phyloP scores from a whole-genome alignment of 495 filamentous ascomycete genomes.

The Lasiosphaeria ovina region DNA sequence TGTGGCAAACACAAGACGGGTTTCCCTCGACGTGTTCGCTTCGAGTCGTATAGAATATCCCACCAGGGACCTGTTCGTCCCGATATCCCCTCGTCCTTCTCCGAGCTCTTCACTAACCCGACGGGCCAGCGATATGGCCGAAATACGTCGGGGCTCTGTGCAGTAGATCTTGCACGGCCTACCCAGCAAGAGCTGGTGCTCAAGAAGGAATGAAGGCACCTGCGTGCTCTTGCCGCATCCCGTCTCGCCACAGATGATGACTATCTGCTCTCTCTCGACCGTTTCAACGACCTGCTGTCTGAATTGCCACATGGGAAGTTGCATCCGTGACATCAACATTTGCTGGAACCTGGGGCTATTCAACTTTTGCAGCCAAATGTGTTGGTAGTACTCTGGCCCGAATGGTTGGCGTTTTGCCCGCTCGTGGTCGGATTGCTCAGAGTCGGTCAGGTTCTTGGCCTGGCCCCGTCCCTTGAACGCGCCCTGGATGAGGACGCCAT shows the following conservation, averaged over 20 bases:
- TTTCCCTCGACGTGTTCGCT: slow-evolving; percentile 74
- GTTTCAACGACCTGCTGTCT: slow-evolving; percentile 69
- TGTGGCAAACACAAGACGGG: slow-evolving; percentile 80
- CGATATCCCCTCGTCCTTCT: slow-evolving; percentile 75
- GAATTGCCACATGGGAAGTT: slow-evolving; percentile 87
- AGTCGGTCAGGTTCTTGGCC: slow-evolving; percentile 46
- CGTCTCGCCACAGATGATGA: slow-evolving; percentile 93
- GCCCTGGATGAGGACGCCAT: slow-evolving; percentile 70
- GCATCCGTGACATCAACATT: slow-evolving; percentile 63
- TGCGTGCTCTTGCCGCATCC: slow-evolving; percentile 98
- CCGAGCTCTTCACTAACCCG: slow-evolving; percentile 94
- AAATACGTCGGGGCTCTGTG: slow-evolving; percentile 94
- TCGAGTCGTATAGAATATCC: slow-evolving; percentile 94
- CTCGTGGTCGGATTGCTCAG: slow-evolving; percentile 42
- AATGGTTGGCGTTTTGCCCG: slow-evolving; percentile 32
- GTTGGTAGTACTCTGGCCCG: slow-evolving; percentile 49
- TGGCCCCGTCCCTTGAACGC: slow-evolving; percentile 65
- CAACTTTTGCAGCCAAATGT: slow-evolving; percentile 69
- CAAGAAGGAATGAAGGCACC: slow-evolving; percentile 86
- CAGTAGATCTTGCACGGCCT: slow-evolving; percentile 88
- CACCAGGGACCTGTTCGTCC: slow-evolving; percentile 77
- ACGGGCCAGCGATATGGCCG: slow-evolving; percentile 85
- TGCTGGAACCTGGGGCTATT: slow-evolving; percentile 57
- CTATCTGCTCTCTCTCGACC: slow-evolving; percentile 72
- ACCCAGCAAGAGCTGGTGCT: slow-evolving; percentile 78